A percentile compares a stretch with the other conserved stretches of the same genome.
phyloP scores from a whole-genome alignment of 2,329 filamentous ascomycete genomes.

The Fusarium sp. region DNA sequence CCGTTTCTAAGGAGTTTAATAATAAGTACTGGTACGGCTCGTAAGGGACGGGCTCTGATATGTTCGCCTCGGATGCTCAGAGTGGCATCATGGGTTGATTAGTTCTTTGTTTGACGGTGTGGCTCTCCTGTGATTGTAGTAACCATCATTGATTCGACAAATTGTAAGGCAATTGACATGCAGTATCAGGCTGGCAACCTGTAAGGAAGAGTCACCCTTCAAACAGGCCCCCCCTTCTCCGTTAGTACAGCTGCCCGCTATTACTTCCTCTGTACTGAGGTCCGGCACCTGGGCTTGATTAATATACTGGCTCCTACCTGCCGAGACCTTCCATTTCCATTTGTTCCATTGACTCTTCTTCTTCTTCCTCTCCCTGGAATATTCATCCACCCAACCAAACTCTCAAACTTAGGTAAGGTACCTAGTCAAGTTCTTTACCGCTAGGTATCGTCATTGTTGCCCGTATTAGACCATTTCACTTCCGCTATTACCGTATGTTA shows the following conservation, averaged over 20 bases:
- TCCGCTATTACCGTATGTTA: neutral
- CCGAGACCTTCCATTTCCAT: neutral
- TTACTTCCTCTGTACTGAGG: neutral
- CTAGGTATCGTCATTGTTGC: conserved; percentile 5
- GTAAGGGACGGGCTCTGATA: conserved; percentile 10
- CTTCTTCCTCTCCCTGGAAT: conserved; percentile 1
- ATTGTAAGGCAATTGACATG: conserved; percentile 10
- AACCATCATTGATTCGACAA: conserved; percentile 21
- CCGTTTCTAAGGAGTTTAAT: conserved; percentile 17
- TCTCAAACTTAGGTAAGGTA: neutral
- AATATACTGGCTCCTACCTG: conserved; percentile 2
- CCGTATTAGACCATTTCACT: neutral
- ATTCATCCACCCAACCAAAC: neutral
- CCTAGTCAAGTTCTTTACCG: neutral
- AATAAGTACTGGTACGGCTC: neutral
- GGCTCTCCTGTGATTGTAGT: conserved; percentile 15
- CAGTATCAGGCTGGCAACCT: neutral
- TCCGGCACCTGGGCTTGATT: neutral
- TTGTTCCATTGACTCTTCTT: conserved; percentile 11
- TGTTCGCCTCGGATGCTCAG: conserved; percentile 22
- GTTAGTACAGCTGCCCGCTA: conserved; percentile 8
- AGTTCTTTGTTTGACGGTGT: conserved; percentile 25
- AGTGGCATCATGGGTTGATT: conserved; percentile 31
- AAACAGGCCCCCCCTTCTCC: conserved; percentile 13
- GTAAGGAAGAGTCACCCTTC: conserved; percentile 6